These are phyloP conservation scores for Fragaria ananassa DNA, from an alignment of 306 rosid genomes.

Conservation along the genomic window DNA sequence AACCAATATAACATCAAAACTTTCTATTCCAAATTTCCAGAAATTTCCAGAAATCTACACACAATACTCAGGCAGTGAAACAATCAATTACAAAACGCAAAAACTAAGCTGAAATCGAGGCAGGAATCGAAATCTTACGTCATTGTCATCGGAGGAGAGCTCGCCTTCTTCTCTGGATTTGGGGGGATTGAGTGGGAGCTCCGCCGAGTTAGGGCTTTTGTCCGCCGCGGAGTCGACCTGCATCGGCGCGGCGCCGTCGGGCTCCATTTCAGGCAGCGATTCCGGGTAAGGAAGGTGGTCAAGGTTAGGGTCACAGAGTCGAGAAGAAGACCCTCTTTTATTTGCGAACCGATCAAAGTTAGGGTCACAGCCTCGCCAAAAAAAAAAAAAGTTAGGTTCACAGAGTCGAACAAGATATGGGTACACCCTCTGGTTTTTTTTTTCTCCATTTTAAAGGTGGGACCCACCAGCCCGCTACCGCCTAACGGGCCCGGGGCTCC, in stretches of 20 bases:
- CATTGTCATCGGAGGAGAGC: constrained; percentile 55
- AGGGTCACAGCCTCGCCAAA: no score
- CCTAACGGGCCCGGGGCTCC: no score
- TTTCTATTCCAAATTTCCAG: background rate
- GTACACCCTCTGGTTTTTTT: no score
- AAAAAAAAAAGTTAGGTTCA: no score
- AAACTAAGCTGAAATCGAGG: background rate
- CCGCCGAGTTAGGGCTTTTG: constrained; percentile 23
- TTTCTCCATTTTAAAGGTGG: no score
- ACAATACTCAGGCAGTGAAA: background rate
- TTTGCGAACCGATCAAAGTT: background rate
- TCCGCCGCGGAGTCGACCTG: constrained; percentile 20
- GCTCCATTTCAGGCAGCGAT: constrained; percentile 24
- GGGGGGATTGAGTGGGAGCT: constrained; percentile 25
- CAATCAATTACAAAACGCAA: background rate
- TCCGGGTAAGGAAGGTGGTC: background rate
- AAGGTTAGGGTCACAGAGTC: no score
- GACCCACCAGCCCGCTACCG: no score
- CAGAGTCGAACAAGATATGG: no score
- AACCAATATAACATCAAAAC: background rate
- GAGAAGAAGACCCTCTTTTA: no score
- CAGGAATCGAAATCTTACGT: constrained; percentile 11
- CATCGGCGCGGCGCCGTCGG: constrained; percentile 20
- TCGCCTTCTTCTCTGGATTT: constrained; percentile 85
- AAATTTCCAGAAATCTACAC: background rate